These are phyloP conservation scores for Pholiota microspora DNA, from an alignment of 768 basidiomycete species.

Conservation along the genomic window DNA sequence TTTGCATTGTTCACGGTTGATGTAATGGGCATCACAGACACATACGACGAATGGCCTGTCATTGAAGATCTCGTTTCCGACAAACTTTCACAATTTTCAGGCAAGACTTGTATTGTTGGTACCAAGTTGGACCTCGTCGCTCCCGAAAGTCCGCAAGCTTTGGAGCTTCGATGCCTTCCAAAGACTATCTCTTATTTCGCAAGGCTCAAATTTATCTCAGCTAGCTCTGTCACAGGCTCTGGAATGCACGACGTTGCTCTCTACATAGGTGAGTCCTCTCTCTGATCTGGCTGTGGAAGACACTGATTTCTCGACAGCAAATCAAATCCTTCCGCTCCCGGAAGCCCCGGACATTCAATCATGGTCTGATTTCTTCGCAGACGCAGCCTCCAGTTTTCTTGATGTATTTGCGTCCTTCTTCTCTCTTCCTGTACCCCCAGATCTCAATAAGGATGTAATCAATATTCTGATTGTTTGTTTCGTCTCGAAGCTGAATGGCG, in stretches of 20 bases:
- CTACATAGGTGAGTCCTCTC: not conserved
- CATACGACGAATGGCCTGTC: not conserved
- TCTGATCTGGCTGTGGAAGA: not conserved
- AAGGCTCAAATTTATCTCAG: not conserved
- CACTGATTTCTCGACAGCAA: not conserved
- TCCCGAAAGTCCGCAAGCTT: not conserved
- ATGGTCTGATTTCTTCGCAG: not conserved
- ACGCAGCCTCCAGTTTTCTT: not conserved
- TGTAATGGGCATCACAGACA: not conserved
- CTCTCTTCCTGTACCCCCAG: constrained; percentile 4
- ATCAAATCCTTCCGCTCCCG: not conserved
- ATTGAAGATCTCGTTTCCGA: not conserved
- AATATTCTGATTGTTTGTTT: too few species aligned
- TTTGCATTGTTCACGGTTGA: not conserved
- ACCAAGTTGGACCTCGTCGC: constrained; percentile 1
- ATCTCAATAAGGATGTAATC: constrained; percentile 9
- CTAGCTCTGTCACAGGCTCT: not conserved
- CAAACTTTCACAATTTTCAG: not conserved
- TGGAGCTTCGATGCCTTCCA: not conserved
- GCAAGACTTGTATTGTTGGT: constrained; percentile 1
- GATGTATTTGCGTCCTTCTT: constrained; percentile 4
- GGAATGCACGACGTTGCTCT: not conserved
- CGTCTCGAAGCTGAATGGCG: not conserved
- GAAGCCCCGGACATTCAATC: not conserved
- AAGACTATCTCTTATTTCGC: not conserved